These are phyloP conservation scores for Entomortierella lignicola DNA, from an alignment of 192 early-diverging fungal species.

Conservation along the genomic window DNA sequence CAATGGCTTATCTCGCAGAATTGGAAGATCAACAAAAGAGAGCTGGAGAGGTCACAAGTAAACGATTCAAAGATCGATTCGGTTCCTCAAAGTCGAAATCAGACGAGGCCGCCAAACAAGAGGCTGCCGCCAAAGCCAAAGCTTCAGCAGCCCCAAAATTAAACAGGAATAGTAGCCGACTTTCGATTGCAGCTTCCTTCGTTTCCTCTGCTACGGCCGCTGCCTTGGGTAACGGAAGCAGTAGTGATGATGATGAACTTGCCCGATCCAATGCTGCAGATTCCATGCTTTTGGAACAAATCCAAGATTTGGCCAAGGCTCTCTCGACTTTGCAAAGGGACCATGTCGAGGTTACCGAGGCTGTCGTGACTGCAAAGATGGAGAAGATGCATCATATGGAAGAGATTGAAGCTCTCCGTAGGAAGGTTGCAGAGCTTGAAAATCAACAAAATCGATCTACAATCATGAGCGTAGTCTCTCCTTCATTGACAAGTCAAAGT, in stretches of 20 bases:
- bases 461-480: constrained; percentile 40
- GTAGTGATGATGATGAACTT: constrained; percentile 15
- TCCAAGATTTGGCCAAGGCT: constrained; percentile 73
- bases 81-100: constrained; percentile 27
- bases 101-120: constrained; percentile 20
- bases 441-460: constrained; percentile 61
- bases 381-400: constrained; percentile 62
- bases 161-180: constrained; percentile 39
- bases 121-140: constrained; percentile 9
- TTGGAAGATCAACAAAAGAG: constrained; percentile 65
- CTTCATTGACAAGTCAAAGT: constrained; percentile 49
- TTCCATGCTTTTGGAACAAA: constrained; percentile 63
- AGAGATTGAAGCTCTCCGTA: constrained; percentile 66
- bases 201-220: constrained; percentile 16
- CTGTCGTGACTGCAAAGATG: constrained; percentile 66
- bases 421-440: constrained; percentile 54
- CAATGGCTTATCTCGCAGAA: constrained; percentile 65
- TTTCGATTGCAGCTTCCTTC: constrained; percentile 50
- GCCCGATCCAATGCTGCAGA: constrained; percentile 7
- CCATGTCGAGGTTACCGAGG: constrained; percentile 73
- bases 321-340: constrained; percentile 77
- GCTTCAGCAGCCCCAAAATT: constrained; percentile 2
- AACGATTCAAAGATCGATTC: constrained; percentile 60
- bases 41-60: constrained; percentile 59
- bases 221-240: constrained; percentile 11